Evolutionary conservation across 495 filamentous ascomycete genomes (phyloP).

Genomic region (Mycothermus thermophilus): DNA sequence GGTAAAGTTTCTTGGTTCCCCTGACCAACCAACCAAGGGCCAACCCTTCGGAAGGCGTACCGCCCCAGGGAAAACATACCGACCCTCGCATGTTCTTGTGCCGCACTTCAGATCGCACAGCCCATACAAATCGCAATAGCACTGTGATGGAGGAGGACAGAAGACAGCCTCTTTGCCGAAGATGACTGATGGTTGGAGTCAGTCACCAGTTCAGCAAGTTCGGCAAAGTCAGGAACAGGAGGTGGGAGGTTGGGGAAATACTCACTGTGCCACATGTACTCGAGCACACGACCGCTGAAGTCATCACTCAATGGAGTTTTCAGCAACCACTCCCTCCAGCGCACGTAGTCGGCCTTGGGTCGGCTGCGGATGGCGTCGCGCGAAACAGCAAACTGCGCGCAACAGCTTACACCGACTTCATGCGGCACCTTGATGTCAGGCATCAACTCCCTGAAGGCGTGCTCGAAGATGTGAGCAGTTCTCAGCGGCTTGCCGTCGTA

Average conservation of each 20-base stretch:
- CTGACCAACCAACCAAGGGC: conserved; percentile 22
- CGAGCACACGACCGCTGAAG: conserved; percentile 49
- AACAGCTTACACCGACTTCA: conserved; percentile 45
- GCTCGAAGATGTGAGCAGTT: conserved; percentile 25
- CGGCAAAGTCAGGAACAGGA: not conserved
- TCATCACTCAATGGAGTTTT: conserved; percentile 43
- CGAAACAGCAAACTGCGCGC: conserved; percentile 57
- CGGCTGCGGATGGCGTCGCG: conserved; percentile 35
- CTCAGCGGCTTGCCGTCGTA: not conserved
- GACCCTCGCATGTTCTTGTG: conserved; percentile 14
- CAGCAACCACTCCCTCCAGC: conserved; percentile 46
- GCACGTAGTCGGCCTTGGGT: conserved; percentile 38
- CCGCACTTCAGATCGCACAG: conserved; percentile 36
- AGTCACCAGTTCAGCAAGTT: conserved; percentile 17
- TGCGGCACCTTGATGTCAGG: conserved; percentile 30
- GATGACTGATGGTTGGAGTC: too few relatives aligned
- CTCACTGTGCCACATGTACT: conserved; percentile 62
- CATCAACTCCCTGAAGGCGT: conserved; percentile 42
- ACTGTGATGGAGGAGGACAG: conserved; percentile 43
- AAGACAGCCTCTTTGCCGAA: conserved; percentile 33
- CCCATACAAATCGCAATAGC: conserved; percentile 53
- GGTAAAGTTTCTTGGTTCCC: conserved; percentile 16
- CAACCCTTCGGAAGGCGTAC: conserved; percentile 22
- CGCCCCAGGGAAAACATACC: conserved; percentile 21
- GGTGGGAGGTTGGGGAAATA: too few relatives aligned